Base-by-base conservation (phyloP, 371 early-diverging fungal species). In the Mucor saturninus region DNA sequence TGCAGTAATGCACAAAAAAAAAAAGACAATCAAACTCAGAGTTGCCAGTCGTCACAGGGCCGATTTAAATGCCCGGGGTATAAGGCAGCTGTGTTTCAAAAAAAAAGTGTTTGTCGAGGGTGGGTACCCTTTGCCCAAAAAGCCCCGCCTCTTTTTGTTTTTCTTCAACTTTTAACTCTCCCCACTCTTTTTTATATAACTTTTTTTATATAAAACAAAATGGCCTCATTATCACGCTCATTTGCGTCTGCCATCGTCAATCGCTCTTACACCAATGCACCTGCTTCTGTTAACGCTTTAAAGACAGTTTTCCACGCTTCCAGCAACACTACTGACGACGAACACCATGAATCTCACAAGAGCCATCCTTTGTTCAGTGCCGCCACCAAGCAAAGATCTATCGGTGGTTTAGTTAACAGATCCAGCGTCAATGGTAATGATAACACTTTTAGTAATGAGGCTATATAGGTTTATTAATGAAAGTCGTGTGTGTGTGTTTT, bases 201-300 rank as follows among this genome's bases (percentile, higher is more conserved):
- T 21, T 21, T 14, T 10, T 6, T 38, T 50, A 53, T 37, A 32
- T 51, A 55, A 30, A 54, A 39, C 6, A 67, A 67, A 59, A 79
- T 77, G 80, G 80, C 80, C 60, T 71, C 80, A 26, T 74, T 82
- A 67, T 69, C 80, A 62, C 83, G 83, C 63, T 58, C 77, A 60
- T 72, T 79, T 72, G 77, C 75, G 62, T 75, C 79, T 59, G 66
- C 74, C 57, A 66, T 82, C 50, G 75, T 67, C 61, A 75, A 76
- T 62, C 82, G 82, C 56, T 71, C 77, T 29, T 77, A 76, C 51
- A 68, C 68, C 51, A 77, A 72, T 61, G 74, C 63, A 28, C 83
- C 80, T 72, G 78, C 80, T 30, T 77, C 80, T 40, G 68, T 71
- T 51, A 63, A 72, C 56, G 80, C 80, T 45, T 70, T 82, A 68